A percentile compares a stretch with the other conserved stretches of the same genome.
phyloP scores from a whole-genome alignment of 495 filamentous ascomycete genomes.

The Penicillium coprophilum region DNA sequence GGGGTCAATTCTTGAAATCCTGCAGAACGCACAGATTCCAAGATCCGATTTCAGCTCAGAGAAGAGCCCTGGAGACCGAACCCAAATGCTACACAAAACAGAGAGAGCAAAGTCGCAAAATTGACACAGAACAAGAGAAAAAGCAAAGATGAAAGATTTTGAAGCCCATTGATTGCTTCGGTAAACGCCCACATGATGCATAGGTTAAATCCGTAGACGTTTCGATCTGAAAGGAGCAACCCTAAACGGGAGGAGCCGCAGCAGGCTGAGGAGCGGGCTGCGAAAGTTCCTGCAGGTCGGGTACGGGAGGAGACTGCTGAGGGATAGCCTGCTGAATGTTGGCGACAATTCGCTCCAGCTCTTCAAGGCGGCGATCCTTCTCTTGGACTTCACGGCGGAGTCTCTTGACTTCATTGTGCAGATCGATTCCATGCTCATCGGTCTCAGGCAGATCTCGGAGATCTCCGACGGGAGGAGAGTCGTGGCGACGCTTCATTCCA shows the following conservation, averaged over 20 bases:
- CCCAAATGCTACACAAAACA: constrained; percentile 21
- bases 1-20: background rate
- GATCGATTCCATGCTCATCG: constrained; percentile 46
- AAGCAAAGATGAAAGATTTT: constrained; percentile 6
- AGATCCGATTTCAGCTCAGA: background rate
- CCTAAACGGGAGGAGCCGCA: constrained; percentile 20
- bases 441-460: constrained; percentile 33
- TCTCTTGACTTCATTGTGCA: constrained; percentile 58
- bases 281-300: constrained; percentile 17
- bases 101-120: background rate
- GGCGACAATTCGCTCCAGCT: constrained; percentile 47
- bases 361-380: constrained; percentile 47
- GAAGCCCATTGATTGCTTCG: constrained; percentile 10
- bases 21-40: background rate
- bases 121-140: background rate
- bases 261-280: constrained; percentile 21
- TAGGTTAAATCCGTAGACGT: constrained; percentile 7
- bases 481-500: constrained; percentile 46
- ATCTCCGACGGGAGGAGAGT: constrained; percentile 40
- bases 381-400: constrained; percentile 56
- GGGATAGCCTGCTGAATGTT: constrained; percentile 46
- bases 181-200: constrained; percentile 26
- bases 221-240: background rate
- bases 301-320: constrained; percentile 25
- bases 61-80: constrained; percentile 7